phyloP scores from a whole-genome alignment of 768 basidiomycete genomes.

The Gloeophyllum trabeum region DNA sequence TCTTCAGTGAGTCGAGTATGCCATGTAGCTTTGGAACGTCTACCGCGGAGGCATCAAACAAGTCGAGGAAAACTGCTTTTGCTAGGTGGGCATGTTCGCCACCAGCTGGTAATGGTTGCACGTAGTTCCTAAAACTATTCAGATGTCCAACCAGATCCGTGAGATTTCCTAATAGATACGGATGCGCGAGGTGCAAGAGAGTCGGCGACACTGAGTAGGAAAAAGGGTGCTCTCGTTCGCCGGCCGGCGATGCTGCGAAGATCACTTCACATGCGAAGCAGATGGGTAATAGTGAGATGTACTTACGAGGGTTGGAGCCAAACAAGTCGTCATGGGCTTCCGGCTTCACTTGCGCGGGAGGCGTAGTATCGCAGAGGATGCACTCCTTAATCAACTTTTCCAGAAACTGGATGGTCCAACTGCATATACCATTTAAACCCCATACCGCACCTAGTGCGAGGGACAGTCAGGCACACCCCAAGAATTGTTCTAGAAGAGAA shows the following conservation, averaged over 20 bases:
- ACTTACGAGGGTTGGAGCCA: neutral
- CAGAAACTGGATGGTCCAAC: slow-evolving; percentile 50
- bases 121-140: slow-evolving; percentile 40
- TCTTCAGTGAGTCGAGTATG: slow-evolving; percentile 28
- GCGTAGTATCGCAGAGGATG: slow-evolving; percentile 19
- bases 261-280: too few species aligned
- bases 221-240: too few species aligned
- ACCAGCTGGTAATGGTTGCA: slow-evolving; percentile 41
- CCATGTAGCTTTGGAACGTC: slow-evolving; percentile 40
- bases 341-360: slow-evolving; percentile 3
- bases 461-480: too few species aligned
- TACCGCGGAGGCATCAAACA: slow-evolving; percentile 54
- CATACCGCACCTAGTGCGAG: slow-evolving; percentile 68
- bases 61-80: slow-evolving; percentile 48
- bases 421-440: slow-evolving; percentile 54
- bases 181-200: slow-evolving; percentile 54
- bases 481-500: too few species aligned
- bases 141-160: slow-evolving; percentile 40
- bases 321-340: slow-evolving; percentile 1
- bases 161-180: slow-evolving; percentile 43
- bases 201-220: too few species aligned
- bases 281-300: neutral
- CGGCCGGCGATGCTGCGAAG: too few species aligned
- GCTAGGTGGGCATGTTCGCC: slow-evolving; percentile 57
- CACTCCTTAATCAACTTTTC: slow-evolving; percentile 52